Conservation (phyloP, 2,329 filamentous ascomycete genomes). For the Cercospora sesami region DNA sequence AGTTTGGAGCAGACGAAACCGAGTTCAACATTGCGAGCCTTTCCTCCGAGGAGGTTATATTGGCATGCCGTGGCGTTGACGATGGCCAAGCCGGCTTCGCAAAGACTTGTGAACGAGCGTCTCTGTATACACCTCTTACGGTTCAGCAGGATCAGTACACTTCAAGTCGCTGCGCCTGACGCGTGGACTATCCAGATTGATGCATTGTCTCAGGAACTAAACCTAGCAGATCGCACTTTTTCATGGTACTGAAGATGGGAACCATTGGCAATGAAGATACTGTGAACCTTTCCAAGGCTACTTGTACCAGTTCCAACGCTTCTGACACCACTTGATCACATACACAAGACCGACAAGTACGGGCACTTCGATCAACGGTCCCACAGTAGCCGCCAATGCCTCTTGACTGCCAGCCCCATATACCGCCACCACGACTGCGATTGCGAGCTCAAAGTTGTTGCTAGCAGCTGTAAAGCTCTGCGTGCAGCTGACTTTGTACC, state of each 20-base stretch:
- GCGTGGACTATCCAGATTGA: too few species aligned
- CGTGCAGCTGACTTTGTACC: conserved; percentile 68
- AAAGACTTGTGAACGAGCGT: neutral
- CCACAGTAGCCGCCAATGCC: conserved; percentile 78
- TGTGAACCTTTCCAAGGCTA: neutral
- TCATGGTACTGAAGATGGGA: neutral
- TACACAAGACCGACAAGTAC: conserved; percentile 78
- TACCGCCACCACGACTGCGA: conserved; percentile 80
- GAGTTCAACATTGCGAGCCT: neutral
- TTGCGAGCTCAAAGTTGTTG: conserved; percentile 91
- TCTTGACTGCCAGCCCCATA: conserved; percentile 77
- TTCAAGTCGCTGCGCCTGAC: neutral
- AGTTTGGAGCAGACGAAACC: neutral
- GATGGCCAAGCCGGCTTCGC: neutral
- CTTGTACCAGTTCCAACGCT: conserved; percentile 56
- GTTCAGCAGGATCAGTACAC: neutral
- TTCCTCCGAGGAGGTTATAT: neutral
- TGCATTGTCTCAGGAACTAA: neutral
- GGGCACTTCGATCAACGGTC: conserved; percentile 82
- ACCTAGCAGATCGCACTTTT: neutral
- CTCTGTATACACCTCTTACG: neutral
- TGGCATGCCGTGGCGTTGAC: neutral
- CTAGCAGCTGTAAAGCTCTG: conserved; percentile 88
- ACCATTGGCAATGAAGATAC: neutral
- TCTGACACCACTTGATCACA: conserved; percentile 61